Base-by-base conservation (phyloP, 768 basidiomycete species). In the Amanita subjunquillea region DNA sequence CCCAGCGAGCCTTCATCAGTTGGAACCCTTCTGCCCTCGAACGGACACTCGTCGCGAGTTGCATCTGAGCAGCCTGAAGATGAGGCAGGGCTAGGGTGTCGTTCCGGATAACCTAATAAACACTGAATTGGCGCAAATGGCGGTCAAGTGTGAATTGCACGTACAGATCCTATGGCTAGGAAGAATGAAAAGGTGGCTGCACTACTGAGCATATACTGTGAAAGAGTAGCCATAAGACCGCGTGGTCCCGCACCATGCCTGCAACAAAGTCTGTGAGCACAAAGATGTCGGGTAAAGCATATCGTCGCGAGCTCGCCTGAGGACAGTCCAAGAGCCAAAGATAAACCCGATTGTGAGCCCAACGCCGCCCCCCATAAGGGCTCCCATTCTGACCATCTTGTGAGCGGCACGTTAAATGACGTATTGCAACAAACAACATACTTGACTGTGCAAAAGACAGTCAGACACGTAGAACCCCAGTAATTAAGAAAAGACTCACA, bases 171-270 rank as follows among this genome's bases (percentile, higher is more conserved):
- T 62, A 96, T 90, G 38, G 91, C 81, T 55, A 98, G 83, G 83
- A 98, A 98, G 73, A 97, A 97, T 2, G 85, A 86, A 67, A 99
- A 98, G 0, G 95, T 96, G 6, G 94, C 94, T 4, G 91, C 95
- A 60, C 95, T 98, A 62, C 90, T 91, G 27, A 97, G 79, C 96
- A 99, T 99, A 68, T 97, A 98, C 61, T 94, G 91, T 12, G 94
- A 95, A 48, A 99, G 80, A 1, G 96, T 96, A 3, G 91, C 85
- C 23, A 98, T 72, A 47, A 82, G 72, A 9, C 96, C 96, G 62
- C 93, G 79, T 23, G 91, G 93, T 23, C 96, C 96, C 6, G 90
- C 84, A 41, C 95, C 95, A 58, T 81, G 80, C 63, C 94, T 95
- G 60, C 34, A 13, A 41, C 34, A 13, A 41, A 53, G 34, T 54